These are phyloP conservation scores for Albugo laibachii DNA, from an alignment of 352 stramenopile genomes.

Conservation along the genomic window DNA sequence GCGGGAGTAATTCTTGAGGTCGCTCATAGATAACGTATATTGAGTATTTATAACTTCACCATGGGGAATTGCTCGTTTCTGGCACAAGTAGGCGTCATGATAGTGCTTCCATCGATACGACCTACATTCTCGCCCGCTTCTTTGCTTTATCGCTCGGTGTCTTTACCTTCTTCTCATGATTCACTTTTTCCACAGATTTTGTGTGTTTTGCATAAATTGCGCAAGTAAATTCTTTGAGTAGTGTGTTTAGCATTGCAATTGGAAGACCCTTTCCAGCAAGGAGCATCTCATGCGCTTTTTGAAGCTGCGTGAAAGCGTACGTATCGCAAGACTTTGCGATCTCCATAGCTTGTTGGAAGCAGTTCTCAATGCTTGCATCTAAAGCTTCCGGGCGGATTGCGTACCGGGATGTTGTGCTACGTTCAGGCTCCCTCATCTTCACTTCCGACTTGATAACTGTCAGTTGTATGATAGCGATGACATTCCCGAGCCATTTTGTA, in stretches of 20 bases:
- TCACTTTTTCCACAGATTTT: conserved; percentile 42
- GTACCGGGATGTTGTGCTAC: not conserved
- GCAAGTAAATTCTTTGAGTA: conserved; percentile 69
- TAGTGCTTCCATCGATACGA: too few relatives aligned
- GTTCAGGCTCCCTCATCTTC: not conserved
- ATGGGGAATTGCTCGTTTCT: too few relatives aligned
- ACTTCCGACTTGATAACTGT: conserved; percentile 6
- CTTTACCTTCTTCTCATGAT: conserved; percentile 25
- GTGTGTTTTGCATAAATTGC: conserved; percentile 74
- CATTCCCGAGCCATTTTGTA: conserved; percentile 39
- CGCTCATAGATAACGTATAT: too few relatives aligned
- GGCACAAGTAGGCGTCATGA: too few relatives aligned
- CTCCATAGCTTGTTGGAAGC: conserved; percentile 41
- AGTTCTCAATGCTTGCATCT: conserved; percentile 14
- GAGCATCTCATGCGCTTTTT: conserved; percentile 38
- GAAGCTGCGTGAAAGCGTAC: conserved; percentile 45
- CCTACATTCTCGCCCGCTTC: conserved; percentile 4
- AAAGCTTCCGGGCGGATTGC: conserved; percentile 2
- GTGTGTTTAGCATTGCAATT: conserved; percentile 37
- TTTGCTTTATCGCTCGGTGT: conserved; percentile 30
- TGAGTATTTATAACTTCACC: too few relatives aligned
- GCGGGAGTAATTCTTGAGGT: too few relatives aligned
- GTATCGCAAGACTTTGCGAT: conserved; percentile 41
- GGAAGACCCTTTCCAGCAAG: conserved; percentile 28
- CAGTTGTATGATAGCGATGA: conserved; percentile 45